A percentile compares a stretch with the other conserved stretches of the same genome.
phyloP scores from a whole-genome alignment of 768 basidiomycete genomes.

The Boletus patriciae region DNA sequence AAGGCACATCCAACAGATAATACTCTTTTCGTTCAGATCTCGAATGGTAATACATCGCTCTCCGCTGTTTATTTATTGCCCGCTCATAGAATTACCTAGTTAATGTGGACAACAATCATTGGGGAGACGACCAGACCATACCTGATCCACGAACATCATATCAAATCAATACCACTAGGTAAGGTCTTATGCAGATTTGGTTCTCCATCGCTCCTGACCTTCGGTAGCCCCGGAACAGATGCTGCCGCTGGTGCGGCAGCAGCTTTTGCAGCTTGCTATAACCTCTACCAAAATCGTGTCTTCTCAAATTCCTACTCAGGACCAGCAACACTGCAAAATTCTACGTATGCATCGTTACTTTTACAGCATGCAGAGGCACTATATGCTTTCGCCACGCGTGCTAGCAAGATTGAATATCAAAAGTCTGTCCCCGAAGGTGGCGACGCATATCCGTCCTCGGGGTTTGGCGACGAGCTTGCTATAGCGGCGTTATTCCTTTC shows the following conservation, averaged over 20 bases:
- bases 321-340: constrained; percentile 68
- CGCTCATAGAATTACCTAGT: constrained; percentile 37
- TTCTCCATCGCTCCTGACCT: background rate
- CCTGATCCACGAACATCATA: constrained; percentile 74
- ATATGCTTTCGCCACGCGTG: constrained; percentile 73
- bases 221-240: constrained; percentile 76
- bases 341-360: constrained; percentile 68
- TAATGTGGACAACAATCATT: constrained; percentile 72
- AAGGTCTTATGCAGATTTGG: background rate
- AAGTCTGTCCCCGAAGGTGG: constrained; percentile 64
- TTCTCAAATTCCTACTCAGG: constrained; percentile 56
- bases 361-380: constrained; percentile 72
- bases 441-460: constrained; percentile 68
- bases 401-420: constrained; percentile 63
- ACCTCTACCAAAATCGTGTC: constrained; percentile 65
- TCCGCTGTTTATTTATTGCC: background rate
- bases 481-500: constrained; percentile 78
- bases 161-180: constrained; percentile 71
- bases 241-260: constrained; percentile 81
- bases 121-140: constrained; percentile 84
- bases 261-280: constrained; percentile 85
- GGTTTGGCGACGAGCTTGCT: constrained; percentile 70
- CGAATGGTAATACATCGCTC: constrained; percentile 43
- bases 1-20: constrained; percentile 78
- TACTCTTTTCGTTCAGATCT: constrained; percentile 78